Evolutionary conservation across 805 yeast species (phyloP), one percentile per base, ranked within the genome.

Genomic region (Suhomyces pyralidae): DNA sequence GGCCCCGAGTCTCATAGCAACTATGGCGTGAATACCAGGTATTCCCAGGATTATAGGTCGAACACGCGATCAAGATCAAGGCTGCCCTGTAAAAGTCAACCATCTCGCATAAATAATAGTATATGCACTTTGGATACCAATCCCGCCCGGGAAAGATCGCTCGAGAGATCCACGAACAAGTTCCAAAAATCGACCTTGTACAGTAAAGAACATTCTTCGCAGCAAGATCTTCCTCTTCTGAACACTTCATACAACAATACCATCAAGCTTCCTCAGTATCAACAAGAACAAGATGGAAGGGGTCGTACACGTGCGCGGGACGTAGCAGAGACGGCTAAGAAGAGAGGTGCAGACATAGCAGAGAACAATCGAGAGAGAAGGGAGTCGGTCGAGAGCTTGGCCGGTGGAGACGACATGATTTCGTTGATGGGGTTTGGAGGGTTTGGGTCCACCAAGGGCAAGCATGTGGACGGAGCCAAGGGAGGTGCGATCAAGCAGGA

Each of bases 361-460:
- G 46, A 26, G n/a, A 14, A 10, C 45, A 28, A 46, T 50, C 48
- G 28, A 36, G 49, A 51, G 25, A n/a, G 51, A 36, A 44, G 51
- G 25, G 46, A 51, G 12, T 50, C 49, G 30, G 66, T 48, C 72
- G 62, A 2, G 71, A 22, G 42, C 51, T 65, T n/a, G 66, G 42
- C 20, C 7, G 57, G 58, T 19, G 61, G 63, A 34, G 53, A 52
- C 2, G 63, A 61, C 3, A 68, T 80, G 76, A 65, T 71, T 56
- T 65, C 72, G 50, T 50, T 82, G 47, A 82, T 84, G 85, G 89
- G 89, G 5, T 83, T 83, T 59, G 70, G 75, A 2, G 78, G 80
- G 0, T 82, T 83, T 63, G 77, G 73, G 0, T 61, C 81, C 1
- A 82, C 88, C 5, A 83, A 83, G 61, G 80, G 82, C 42, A 80